A percentile compares a stretch with the other conserved stretches of the same genome.
Evolutionary conservation across 1,284 basidiomycete genomes (phyloP).

Genomic region (Thecaphora thlaspeos): DNA sequence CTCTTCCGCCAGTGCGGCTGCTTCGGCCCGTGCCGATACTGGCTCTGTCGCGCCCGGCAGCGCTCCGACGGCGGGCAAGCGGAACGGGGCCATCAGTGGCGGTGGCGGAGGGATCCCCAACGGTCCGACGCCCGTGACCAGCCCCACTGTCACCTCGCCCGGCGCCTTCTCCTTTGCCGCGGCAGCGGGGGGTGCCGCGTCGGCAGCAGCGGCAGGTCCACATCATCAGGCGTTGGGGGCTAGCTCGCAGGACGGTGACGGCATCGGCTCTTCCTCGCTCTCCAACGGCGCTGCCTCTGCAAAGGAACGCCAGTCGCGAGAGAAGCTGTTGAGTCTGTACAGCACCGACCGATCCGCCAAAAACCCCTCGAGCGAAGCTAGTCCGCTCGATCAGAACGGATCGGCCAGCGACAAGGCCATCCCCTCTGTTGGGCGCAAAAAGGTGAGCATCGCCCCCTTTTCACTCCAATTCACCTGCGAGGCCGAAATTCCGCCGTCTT

Average conservation of each 20-base stretch:
- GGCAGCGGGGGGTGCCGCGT: slow-evolving; percentile 28
- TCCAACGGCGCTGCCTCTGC: slow-evolving; percentile 18
- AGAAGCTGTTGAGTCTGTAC: slow-evolving; percentile 45
- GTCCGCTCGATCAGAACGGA: slow-evolving; percentile 2
- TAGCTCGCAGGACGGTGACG: slow-evolving; percentile 4
- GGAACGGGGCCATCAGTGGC: slow-evolving; percentile 23
- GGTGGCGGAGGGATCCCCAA: slow-evolving; percentile 13
- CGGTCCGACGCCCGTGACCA: slow-evolving; percentile 22
- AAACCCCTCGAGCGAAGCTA: slow-evolving; percentile 17
- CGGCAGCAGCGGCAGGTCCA: slow-evolving; percentile 19
- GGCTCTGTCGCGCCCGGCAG: neutral
- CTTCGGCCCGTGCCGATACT: too few species aligned
- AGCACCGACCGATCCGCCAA: slow-evolving; percentile 34
- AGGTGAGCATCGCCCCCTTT: slow-evolving; percentile 8
- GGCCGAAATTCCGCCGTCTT: too few species aligned
- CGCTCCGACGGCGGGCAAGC: slow-evolving; percentile 9
- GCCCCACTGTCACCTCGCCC: slow-evolving; percentile 35
- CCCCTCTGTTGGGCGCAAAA: neutral
- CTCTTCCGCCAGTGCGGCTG: slow-evolving; percentile 11
- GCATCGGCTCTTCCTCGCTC: slow-evolving; percentile 15
- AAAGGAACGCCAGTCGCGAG: slow-evolving; percentile 33
- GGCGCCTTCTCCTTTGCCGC: slow-evolving; percentile 51
- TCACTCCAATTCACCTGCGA: too few species aligned
- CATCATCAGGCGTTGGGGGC: neutral
- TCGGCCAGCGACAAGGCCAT: neutral